A percentile compares a stretch with the other conserved stretches of the same genome.
Evolutionary conservation across 2,329 filamentous ascomycete species (phyloP).

Genomic region (Fusarium fracticaudum): DNA sequence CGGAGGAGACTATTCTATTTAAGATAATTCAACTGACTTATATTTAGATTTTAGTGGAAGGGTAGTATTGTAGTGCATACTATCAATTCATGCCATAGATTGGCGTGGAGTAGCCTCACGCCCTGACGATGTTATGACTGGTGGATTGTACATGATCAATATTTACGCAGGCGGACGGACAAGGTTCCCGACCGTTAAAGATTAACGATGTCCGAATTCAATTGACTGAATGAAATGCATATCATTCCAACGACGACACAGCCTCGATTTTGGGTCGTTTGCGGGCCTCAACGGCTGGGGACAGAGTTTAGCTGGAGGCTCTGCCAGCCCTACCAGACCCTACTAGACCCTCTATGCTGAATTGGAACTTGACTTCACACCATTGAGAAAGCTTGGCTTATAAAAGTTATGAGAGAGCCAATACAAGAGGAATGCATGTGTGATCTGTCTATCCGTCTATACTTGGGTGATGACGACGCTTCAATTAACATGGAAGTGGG

Average conservation of each 20-base stretch:
- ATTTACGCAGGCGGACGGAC: neutral
- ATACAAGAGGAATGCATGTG: neutral
- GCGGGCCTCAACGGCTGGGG: constrained; percentile 4
- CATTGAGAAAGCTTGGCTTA: constrained; percentile 3
- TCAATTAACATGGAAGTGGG: constrained; percentile 13
- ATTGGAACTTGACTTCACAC: constrained; percentile 10
- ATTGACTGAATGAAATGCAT: neutral
- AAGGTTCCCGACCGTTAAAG: neutral
- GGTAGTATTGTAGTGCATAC: neutral
- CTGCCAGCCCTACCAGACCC: constrained; percentile 10
- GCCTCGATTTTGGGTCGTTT: neutral
- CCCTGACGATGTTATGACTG: neutral
- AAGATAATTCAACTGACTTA: neutral
- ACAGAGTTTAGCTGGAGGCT: constrained; percentile 18
- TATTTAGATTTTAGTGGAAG: neutral
- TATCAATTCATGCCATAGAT: neutral
- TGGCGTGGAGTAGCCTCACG: neutral
- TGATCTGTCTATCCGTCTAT: neutral
- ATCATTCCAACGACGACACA: constrained; percentile 20
- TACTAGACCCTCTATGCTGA: neutral
- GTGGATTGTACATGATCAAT: neutral
- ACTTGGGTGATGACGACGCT: constrained; percentile 21
- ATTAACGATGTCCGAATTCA: neutral
- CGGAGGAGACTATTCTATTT: neutral
- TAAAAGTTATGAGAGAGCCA: neutral